Evolutionary conservation across 2,329 filamentous ascomycete genomes (phyloP), one percentile per base, ranked within the genome.

Genomic region (Aspergillus sclerotialis): DNA sequence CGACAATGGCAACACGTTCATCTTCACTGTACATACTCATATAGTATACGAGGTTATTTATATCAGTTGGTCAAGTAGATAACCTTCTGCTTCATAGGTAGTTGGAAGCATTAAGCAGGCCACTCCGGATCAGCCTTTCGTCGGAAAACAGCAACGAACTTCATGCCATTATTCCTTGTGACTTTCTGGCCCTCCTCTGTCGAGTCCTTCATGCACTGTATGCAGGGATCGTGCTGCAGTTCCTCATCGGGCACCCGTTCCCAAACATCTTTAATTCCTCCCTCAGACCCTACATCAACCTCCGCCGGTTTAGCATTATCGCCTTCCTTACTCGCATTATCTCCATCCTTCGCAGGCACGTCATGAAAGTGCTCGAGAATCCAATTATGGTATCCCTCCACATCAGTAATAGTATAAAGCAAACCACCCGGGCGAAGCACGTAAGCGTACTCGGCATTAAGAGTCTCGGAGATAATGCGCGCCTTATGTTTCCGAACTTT

Each of bases 131-230:
- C 82, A 54, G 84, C 80, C 42, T 82, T 64, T 43, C 92, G 78
- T 53, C 83, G 75, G 60, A 92, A 98, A 32, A 94, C 76, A 26
- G 88, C 90, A 30, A 96, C 82, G 64, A 84, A 94, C 65, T 96
- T 98, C 55, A 79, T 76, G 0, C 92, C 92, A 27, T 84, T 78
- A 64, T 96, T 94, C 56, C 92, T 77, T 49, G 80, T 78, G 10
- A 98, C 92, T 68, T 98, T 98, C 70, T 94, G 95, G 21, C 89
- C 87, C 67, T 98, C 93, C 61, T 98, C 92, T 3, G 93, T 98
- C 65, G 92, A 88, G 23, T 73, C 65, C 42, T 71, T 71, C 77
- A 82, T 82, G 46, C 73, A 68, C 52, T 65, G 69, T 46, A 82
- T 77, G 49, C 80, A 82, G 8, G 63, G 69, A 37, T 71, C 74